Conservation (phyloP, 805 yeast genomes). For the Teunomyces cretensis region DNA sequence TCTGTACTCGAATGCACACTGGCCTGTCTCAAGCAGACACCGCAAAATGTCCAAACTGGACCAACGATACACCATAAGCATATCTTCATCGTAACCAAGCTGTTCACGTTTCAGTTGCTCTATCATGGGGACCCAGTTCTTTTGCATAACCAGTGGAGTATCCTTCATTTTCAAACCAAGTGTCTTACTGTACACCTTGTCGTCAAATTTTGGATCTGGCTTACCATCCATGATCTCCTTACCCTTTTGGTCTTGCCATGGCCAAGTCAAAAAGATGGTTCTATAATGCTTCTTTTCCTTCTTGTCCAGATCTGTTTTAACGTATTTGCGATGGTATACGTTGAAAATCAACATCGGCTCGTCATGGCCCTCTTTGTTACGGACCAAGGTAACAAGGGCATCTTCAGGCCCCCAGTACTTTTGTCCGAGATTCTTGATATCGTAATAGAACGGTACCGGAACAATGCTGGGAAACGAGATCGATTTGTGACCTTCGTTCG, state of each 20-base stretch:
- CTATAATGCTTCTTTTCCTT: constrained; percentile 13
- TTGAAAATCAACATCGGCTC: constrained; percentile 53
- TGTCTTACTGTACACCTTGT: constrained; percentile 17
- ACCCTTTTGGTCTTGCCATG: constrained; percentile 33
- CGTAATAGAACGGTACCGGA: constrained; percentile 30
- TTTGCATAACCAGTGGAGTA: constrained; percentile 17
- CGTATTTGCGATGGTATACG: constrained; percentile 20
- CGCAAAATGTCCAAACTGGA: constrained; percentile 23
- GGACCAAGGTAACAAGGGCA: constrained; percentile 41
- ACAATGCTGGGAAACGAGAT: constrained; percentile 26
- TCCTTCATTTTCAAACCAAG: constrained; percentile 17
- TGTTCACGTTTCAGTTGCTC: constrained; percentile 20
- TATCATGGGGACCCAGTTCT: constrained; percentile 44
- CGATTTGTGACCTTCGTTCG: constrained; percentile 7
- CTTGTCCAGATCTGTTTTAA: constrained; percentile 4
- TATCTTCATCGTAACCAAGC: constrained; percentile 25
- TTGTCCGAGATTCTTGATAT: constrained; percentile 13
- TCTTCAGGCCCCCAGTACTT: constrained; percentile 49
- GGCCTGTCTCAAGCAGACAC: constrained; percentile 17
- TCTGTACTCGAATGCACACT: constrained; percentile 18
- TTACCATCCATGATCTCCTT: constrained; percentile 24
- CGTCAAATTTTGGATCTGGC: constrained; percentile 13
- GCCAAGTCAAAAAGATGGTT: constrained; percentile 32
- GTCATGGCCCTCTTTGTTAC: constrained; percentile 31
- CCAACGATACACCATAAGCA: constrained; percentile 37